Evolutionary conservation across 768 basidiomycete genomes (phyloP).

Genomic region (Lactarius hengduanensis): DNA sequence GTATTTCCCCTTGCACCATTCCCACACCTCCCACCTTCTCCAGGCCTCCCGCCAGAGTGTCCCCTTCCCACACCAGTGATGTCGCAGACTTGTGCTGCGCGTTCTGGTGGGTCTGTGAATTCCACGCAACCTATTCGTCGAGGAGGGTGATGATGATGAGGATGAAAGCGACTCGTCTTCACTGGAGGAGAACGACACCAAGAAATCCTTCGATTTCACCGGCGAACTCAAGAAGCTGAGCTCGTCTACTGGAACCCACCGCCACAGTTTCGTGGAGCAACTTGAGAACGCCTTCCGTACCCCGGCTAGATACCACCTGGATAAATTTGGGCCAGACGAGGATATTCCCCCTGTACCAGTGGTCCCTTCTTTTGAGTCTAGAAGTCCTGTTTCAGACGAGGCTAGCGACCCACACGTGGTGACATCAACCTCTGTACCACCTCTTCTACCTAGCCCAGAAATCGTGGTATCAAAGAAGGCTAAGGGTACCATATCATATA

Average conservation of each 20-base stretch:
- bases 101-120: constrained; percentile 41
- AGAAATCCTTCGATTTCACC: constrained; percentile 82
- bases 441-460: constrained; percentile 27
- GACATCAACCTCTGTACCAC: constrained; percentile 1
- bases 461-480: constrained; percentile 17
- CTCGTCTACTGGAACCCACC: constrained; percentile 65
- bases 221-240: constrained; percentile 70
- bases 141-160: constrained; percentile 41
- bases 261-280: constrained; percentile 76
- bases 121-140: constrained; percentile 48
- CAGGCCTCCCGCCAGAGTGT: constrained; percentile 44
- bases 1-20: constrained; percentile 30
- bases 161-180: constrained; percentile 43
- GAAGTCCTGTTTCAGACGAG: constrained; percentile 27
- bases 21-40: constrained; percentile 35
- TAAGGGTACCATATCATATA: neutral
- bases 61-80: constrained; percentile 38
- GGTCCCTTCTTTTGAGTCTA: constrained; percentile 38
- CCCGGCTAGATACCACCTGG: constrained; percentile 64
- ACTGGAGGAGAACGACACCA: constrained; percentile 62
- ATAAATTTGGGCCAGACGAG: constrained; percentile 40
- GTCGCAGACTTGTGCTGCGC: constrained; percentile 6
- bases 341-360: constrained; percentile 54
- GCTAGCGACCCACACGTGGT: neutral
- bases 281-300: constrained; percentile 78